Conservation (phyloP, 345 rosid species). For the Boechera retrofracta region DNA sequence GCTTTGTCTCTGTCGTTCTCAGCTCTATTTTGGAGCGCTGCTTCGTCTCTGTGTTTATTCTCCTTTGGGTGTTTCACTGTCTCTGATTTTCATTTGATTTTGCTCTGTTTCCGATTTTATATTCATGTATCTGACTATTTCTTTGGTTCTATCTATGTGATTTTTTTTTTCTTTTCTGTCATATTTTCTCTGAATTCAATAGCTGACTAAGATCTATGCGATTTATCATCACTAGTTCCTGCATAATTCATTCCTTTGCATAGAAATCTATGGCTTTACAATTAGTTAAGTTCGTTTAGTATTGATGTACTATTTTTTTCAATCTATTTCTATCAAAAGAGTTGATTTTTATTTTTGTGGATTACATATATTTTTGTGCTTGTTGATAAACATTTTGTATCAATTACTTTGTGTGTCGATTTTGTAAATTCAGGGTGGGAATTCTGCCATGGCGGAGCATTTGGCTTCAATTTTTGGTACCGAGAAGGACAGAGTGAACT, state of each 20-base stretch:
- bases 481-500: conserved; percentile 87
- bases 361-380: neutral
- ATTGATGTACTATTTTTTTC: neutral
- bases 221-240: neutral
- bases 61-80: neutral
- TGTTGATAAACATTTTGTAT: neutral
- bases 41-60: neutral
- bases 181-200: neutral
- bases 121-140: neutral
- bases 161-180: neutral
- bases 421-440: conserved; percentile 12
- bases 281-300: neutral
- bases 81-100: neutral
- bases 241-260: neutral
- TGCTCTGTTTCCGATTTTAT: neutral
- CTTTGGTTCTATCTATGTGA: neutral
- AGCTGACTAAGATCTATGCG: conserved; percentile 17
- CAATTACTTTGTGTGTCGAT: neutral
- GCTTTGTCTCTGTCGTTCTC: conserved; percentile 1
- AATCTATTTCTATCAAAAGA: neutral
- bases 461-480: conserved; percentile 89
- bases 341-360: neutral
- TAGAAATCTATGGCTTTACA: conserved; percentile 1
- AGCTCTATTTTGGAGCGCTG: neutral
- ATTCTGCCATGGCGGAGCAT: conserved; percentile 86